A percentile compares a stretch with the other conserved stretches of the same genome.
These are phyloP conservation scores for Saccharomyces paradoxus DNA, from an alignment of 805 yeast species.

Conservation along the genomic window DNA sequence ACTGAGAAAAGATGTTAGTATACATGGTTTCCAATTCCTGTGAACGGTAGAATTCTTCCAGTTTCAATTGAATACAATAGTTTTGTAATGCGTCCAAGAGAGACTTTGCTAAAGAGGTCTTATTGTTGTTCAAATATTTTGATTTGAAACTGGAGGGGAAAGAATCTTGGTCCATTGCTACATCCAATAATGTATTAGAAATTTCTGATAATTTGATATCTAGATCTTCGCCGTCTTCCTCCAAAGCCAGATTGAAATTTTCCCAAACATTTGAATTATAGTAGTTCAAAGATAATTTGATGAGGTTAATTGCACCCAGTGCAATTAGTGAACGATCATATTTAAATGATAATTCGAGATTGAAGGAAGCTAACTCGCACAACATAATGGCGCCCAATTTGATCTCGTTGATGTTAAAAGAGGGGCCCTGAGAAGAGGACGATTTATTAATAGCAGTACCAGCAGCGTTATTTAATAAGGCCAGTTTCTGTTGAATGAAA, in stretches of 20 bases:
- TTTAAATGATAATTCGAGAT: slow-evolving; percentile 47
- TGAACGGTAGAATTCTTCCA: slow-evolving; percentile 19
- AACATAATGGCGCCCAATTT: slow-evolving; percentile 51
- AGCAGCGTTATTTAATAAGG: slow-evolving; percentile 4
- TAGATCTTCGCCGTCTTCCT: slow-evolving; percentile 1
- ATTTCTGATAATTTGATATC: slow-evolving; percentile 20
- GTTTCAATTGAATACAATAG: slow-evolving; percentile 17
- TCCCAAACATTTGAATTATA: slow-evolving; percentile 13
- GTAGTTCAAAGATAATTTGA: slow-evolving; percentile 37
- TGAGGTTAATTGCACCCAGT: slow-evolving; percentile 42
- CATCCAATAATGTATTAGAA: slow-evolving; percentile 15
- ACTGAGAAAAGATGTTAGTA: background rate
- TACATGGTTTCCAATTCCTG: slow-evolving; percentile 13
- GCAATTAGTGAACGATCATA: slow-evolving; percentile 41
- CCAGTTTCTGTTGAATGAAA: slow-evolving; percentile 3
- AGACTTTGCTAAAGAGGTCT: slow-evolving; percentile 2
- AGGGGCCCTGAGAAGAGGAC: slow-evolving; percentile 15
- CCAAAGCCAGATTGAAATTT: slow-evolving; percentile 9
- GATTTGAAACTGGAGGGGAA: slow-evolving; percentile 29
- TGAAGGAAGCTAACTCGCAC: slow-evolving; percentile 60
- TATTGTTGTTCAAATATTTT: slow-evolving; percentile 17
- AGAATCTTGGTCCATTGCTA: slow-evolving; percentile 12
- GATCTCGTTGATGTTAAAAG: slow-evolving; percentile 36
- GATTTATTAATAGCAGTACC: slow-evolving; percentile 12
- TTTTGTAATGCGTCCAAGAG: slow-evolving; percentile 11